These are phyloP conservation scores for Alternaria consortialis DNA, from an alignment of 2,329 filamentous ascomycete species.

Conservation along the genomic window DNA sequence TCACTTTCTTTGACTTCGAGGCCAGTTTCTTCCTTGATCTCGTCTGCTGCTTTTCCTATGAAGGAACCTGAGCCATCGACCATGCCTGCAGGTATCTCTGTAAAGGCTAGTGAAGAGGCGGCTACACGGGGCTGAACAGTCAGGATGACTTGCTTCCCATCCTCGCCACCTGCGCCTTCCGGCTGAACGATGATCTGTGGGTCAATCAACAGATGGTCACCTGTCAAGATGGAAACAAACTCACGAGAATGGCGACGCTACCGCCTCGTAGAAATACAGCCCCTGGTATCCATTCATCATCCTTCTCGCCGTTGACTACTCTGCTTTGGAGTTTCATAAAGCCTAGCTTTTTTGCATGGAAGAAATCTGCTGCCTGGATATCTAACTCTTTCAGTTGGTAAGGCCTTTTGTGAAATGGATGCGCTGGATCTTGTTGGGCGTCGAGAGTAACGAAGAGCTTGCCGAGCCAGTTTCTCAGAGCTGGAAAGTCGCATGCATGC, in stretches of 20 bases:
- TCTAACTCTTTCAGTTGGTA: slow-evolving; percentile 63
- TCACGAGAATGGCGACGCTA: slow-evolving; percentile 66
- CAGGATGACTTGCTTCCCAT: slow-evolving; percentile 57
- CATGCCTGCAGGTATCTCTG: slow-evolving; percentile 69
- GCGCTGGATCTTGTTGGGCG: slow-evolving; percentile 55
- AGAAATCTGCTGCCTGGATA: slow-evolving; percentile 65
- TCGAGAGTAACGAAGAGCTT: slow-evolving; percentile 60
- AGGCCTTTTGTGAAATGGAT: slow-evolving; percentile 62
- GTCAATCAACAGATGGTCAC: not conserved
- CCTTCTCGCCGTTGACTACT: slow-evolving; percentile 54
- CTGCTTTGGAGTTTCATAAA: slow-evolving; percentile 66
- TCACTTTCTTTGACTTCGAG: slow-evolving; percentile 61
- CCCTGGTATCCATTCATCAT: slow-evolving; percentile 58
- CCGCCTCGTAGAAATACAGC: slow-evolving; percentile 67
- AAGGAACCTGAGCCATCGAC: slow-evolving; percentile 64
- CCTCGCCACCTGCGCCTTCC: slow-evolving; percentile 54
- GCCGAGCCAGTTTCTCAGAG: slow-evolving; percentile 64
- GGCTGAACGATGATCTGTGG: slow-evolving; percentile 64
- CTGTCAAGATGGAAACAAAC: slow-evolving; percentile 15
- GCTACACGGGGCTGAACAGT: slow-evolving; percentile 67
- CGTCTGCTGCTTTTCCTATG: slow-evolving; percentile 63
- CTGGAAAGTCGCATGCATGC: slow-evolving; percentile 55
- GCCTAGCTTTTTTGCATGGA: slow-evolving; percentile 57
- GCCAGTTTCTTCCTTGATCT: slow-evolving; percentile 66
- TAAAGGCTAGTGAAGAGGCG: slow-evolving; percentile 62